Base-by-base conservation (phyloP, 1,139 yeast species). In the Kluyveromyces marxianus region DNA sequence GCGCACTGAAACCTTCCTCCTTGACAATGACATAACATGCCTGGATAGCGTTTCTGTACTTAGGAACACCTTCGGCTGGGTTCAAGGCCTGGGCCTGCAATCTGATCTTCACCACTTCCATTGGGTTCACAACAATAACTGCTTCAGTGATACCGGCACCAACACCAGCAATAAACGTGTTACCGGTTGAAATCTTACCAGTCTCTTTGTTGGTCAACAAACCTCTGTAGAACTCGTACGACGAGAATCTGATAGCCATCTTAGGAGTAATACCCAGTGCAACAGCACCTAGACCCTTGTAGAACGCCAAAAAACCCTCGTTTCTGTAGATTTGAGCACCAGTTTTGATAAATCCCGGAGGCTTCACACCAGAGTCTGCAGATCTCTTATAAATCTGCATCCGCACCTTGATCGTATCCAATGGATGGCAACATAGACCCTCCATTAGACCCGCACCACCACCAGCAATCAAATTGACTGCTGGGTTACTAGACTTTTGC, bases 81-180 rank as follows among this genome's bases (percentile, higher is more conserved):
- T 42, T 37, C 64, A 87, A 89, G 63, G 85, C 87, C 71, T 92
- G 97, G 26, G 97, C 96, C 69, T 92, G 98, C 65, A 92, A 76
- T 69, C 97, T 79, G 62, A 92, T 92, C 69, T 92, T 92, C 54
- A 92, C 95, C 54, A 90, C 97, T 68, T 92, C 97, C 83, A 90
- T 90, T 43, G 97, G 97, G 66, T 88, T 92, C 37, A 92, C 98
- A 51, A 92, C 92, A 52, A 86, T 67, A 48, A 92, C 92, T 3
- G 97, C 97, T 69, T 92, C 98, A 47, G 97, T 88, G 62, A 88
- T 74, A 71, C 98, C 98, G 21, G 98, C 97, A 67, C 96, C 94
- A 34, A 92, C 95, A 70, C 98, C 98, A 42, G 97, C 92, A 50
- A 85, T 56, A 63, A 92, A 92, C 14, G 92, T 87, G 38, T 70